Percentiles rank a stretch among this genome's conserved stretches.
phyloP scores from a whole-genome alignment of 176 grass and related monocot genomes.

The Alopecurus myosuroides region DNA sequence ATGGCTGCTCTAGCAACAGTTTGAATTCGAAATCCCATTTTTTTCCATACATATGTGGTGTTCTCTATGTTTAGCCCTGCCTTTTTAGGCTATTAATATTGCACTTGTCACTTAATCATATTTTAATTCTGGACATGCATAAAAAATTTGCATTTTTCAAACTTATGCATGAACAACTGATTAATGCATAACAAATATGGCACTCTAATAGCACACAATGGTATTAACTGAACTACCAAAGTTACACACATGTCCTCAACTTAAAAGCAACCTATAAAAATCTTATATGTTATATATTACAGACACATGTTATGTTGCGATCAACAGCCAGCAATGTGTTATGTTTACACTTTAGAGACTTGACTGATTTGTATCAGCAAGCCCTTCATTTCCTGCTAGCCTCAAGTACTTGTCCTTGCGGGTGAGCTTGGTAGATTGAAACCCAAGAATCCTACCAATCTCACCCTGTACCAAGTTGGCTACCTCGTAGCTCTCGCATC shows the following conservation, averaged over 20 bases:
- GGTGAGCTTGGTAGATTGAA: slow-evolving; percentile 58
- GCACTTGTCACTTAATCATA: neutral
- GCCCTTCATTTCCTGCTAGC: slow-evolving; percentile 65
- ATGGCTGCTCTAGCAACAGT: neutral
- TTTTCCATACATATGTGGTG: slow-evolving; percentile 15
- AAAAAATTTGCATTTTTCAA: neutral
- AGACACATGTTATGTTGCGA: neutral
- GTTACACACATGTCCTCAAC: neutral
- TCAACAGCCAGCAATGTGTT: neutral
- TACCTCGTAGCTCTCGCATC: slow-evolving; percentile 40
- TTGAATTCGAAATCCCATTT: neutral
- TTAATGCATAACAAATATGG: neutral
- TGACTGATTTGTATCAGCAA: slow-evolving; percentile 31
- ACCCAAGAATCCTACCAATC: slow-evolving; percentile 52
- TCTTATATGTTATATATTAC: neutral
- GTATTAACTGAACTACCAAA: neutral
- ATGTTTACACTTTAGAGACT: neutral
- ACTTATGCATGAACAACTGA: neutral
- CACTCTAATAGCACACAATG: neutral
- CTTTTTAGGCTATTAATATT: neutral
- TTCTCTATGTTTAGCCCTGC: neutral
- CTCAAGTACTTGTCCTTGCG: slow-evolving; percentile 66
- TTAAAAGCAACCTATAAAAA: neutral
- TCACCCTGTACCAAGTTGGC: slow-evolving; percentile 64
- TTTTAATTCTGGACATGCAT: neutral